Conservation (phyloP, 129 eudicot species). For the Apium graveolens region DNA sequence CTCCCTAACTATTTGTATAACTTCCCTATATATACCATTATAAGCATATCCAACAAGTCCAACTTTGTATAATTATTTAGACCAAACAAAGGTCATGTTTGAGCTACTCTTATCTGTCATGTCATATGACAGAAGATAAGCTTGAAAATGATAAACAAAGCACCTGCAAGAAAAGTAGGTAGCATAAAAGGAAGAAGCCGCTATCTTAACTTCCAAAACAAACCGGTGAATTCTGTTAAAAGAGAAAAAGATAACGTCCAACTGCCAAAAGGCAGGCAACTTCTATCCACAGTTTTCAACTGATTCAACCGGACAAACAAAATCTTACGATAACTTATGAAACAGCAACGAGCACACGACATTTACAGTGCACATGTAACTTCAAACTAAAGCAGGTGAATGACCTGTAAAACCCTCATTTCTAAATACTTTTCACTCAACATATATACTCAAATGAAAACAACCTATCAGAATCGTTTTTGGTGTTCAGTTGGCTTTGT, state of each 20-base stretch:
- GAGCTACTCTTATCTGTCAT: neutral
- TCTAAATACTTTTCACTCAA: slow-evolving; percentile 5
- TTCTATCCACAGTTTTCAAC: neutral
- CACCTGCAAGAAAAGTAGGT: neutral
- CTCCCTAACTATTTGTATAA: neutral
- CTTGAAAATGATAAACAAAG: neutral
- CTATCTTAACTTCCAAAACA: neutral
- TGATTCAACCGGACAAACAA: neutral
- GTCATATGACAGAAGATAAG: neutral
- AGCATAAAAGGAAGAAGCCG: neutral
- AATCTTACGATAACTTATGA: neutral
- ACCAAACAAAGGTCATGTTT: neutral
- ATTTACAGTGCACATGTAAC: neutral
- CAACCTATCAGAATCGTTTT: slow-evolving; percentile 1
- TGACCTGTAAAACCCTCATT: slow-evolving; percentile 8
- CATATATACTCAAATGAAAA: slow-evolving; percentile 7
- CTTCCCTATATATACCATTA: neutral
- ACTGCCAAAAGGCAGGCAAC: neutral
- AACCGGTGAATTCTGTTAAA: slow-evolving; percentile 1
- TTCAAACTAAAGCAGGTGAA: neutral
- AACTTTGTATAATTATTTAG: neutral
- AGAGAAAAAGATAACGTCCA: neutral
- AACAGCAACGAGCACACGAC: neutral
- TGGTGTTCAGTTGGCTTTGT: slow-evolving; percentile 14
- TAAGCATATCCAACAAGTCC: neutral